Evolutionary conservation across 2,329 filamentous ascomycete species (phyloP), one percentile per base, ranked within the genome.

Genomic region (Coleophoma eucalyptorum): DNA sequence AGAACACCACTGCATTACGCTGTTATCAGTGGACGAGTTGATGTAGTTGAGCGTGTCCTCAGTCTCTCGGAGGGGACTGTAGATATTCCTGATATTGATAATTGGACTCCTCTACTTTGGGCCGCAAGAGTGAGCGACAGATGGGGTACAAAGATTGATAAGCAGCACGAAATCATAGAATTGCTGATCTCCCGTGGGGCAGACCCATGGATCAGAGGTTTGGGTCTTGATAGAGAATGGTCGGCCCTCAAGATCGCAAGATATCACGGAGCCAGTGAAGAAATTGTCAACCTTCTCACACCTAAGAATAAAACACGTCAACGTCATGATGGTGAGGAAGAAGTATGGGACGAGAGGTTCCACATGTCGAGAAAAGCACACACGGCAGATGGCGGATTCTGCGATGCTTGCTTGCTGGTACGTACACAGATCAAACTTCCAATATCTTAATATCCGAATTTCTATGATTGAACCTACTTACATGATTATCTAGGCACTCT

Each of bases 21-120:
- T 15, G 50, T 49, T 8, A 20, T 49, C 1, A 48, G 52, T 34
- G 54, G 54, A 2, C 21, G 31, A 5, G 15, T 52, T 16, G 50
- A 54, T 15, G 45, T 54, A 5, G 45, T 56, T 2, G 50, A 54
- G 16, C 42, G 33, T 3, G 21, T 56, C 20, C 34, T 52, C 5
- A 31, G 41, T 20, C 21, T 42, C 5, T 40, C 45, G 4, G 40
- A 19, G 31, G 31, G 40, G 7, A 32, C 53, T 7, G 7, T 56
- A 4, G 43, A 54, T 47, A 26, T 44, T 16, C 26, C 49, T 15
- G 58, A 60, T 34, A 41, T 20, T 3, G 55, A 59, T 48, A 54
- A 51, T 16, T 60, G 58, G 58, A 59, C 58, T 2, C 55, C 58
- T 7, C 50, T 59, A 1, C 43, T 58, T 32, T 60, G 57, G 58